Percentiles rank a stretch among this genome's conserved stretches.
These are phyloP conservation scores for Vitis vinifera DNA, from an alignment of 164 flowering plant genomes.

Conservation along the genomic window DNA sequence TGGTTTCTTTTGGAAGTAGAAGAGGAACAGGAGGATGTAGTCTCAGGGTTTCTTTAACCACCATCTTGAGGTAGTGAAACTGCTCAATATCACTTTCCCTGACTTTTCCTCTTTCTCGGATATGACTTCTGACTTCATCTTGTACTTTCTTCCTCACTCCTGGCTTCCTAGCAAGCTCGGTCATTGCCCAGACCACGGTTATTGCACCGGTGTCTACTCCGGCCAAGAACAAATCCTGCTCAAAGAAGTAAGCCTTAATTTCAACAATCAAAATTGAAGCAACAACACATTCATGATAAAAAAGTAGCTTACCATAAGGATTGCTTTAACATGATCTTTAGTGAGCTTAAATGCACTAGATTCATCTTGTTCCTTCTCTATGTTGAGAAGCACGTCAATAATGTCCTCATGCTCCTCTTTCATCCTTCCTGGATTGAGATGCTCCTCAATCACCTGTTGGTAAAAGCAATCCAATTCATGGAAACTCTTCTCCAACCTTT, in stretches of 20 bases:
- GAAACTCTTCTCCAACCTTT: slow-evolving; percentile 19
- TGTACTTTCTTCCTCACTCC: slow-evolving; percentile 27
- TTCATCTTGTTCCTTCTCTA: slow-evolving; percentile 11
- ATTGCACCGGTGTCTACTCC: slow-evolving; percentile 29
- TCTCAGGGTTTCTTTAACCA: slow-evolving; percentile 33
- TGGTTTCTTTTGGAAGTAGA: slow-evolving; percentile 37
- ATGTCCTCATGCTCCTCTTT: slow-evolving; percentile 23
- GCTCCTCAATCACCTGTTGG: slow-evolving; percentile 25
- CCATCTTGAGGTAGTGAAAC: slow-evolving; percentile 23
- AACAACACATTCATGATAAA: no score
- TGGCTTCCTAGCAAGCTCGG: slow-evolving; percentile 32
- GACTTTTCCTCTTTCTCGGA: slow-evolving; percentile 23
- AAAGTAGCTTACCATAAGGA: slow-evolving; percentile 24
- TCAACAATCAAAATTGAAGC: no score
- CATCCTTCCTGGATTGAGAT: slow-evolving; percentile 9
- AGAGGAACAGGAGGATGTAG: slow-evolving; percentile 37
- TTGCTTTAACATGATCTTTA: slow-evolving; percentile 20
- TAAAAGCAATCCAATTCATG: slow-evolving; percentile 21
- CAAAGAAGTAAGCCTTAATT: no score
- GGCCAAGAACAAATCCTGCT: slow-evolving; percentile 26
- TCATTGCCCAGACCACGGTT: slow-evolving; percentile 34
- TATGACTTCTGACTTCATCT: slow-evolving; percentile 15
- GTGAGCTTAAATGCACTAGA: slow-evolving; percentile 1
- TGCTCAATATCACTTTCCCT: slow-evolving; percentile 17
- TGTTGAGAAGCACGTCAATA: slow-evolving; percentile 29